Evolutionary conservation across 805 yeast genomes (phyloP), one percentile per base, ranked within the genome.

Genomic region (Alloascoidea africana): DNA sequence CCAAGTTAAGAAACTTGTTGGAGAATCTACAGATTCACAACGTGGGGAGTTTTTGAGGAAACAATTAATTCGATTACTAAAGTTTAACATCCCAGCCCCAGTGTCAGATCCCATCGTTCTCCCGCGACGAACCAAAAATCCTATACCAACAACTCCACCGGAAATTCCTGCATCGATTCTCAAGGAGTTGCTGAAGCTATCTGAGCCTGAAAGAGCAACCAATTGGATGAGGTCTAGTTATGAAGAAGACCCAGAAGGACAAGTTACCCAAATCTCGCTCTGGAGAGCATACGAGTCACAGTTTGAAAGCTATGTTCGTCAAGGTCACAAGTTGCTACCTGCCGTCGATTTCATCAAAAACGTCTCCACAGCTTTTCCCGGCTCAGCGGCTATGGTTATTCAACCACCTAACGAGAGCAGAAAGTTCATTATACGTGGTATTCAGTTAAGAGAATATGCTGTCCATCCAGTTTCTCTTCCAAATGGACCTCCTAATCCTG

Each of bases 341-440:
- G 98, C 98, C 0, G 96, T 91, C 8, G 97, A 91, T 46, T 91
- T 91, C 55, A 91, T 91, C 54, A 85, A 89, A 49, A 89, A 91
- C 52, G 97, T 89, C 15, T 79, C 87, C 23, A 73, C 74, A 42
- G 94, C 95, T 1, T 91, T 91, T 53, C 41, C 41, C 33, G 72
- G 76, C 47, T 85, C 95, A 2, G 78, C 83, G 38, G 97, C 98
- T 1, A 87, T 86, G 89, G 97, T 91, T 13, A 73, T 89, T 16
- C 71, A 72, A 38, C 65, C 72, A 33, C 68, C 74, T 4, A 64
- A 73, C 11, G 74, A 70, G 11, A 76, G 79, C 1, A 77, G 84
- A 50, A 81, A 78, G 54, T 91, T 91, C 51, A 84, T 91, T 34
- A 91, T 91, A 50, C 83, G 83, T 57, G 97, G 98, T 8, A 83